Evolutionary conservation across 805 yeast genomes (phyloP).

Genomic region (Metschnikowia corniflorae): DNA sequence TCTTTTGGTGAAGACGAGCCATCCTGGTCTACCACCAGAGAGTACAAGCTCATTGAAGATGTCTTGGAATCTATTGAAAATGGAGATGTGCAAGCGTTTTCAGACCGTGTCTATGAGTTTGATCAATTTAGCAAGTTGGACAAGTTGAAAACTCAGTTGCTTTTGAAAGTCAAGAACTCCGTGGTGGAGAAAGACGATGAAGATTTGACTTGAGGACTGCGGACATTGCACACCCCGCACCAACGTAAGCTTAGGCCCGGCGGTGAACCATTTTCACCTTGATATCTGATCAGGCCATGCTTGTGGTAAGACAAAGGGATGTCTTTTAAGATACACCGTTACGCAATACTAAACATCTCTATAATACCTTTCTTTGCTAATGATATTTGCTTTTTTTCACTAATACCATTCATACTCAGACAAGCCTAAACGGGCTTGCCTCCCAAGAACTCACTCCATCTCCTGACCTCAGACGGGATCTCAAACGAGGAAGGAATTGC

Average conservation of each 20-base stretch:
- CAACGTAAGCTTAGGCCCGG: too few relatives aligned
- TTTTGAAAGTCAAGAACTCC: constrained; percentile 74
- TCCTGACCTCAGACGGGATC: constrained; percentile 80
- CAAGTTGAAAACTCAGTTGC: constrained; percentile 81
- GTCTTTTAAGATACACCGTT: too few relatives aligned
- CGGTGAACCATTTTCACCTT: too few relatives aligned
- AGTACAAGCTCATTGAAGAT: constrained; percentile 62
- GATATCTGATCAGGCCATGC: too few relatives aligned
- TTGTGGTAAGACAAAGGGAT: too few relatives aligned
- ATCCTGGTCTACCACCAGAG: constrained; percentile 70
- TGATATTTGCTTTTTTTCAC: too few relatives aligned
- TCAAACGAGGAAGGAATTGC: constrained; percentile 38
- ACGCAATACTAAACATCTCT: too few relatives aligned
- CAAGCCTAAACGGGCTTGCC: constrained; percentile 68
- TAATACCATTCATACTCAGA: too few relatives aligned
- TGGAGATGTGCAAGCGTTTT: constrained; percentile 74
- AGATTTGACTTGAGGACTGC: constrained; percentile 41
- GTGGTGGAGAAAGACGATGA: constrained; percentile 69
- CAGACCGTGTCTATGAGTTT: constrained; percentile 71
- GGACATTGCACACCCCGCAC: too few relatives aligned
- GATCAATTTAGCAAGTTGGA: constrained; percentile 89
- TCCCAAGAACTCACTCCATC: constrained; percentile 97
- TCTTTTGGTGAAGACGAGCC: constrained; percentile 70
- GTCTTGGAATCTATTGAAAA: constrained; percentile 70
- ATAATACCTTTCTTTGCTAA: too few relatives aligned